phyloP scores from a whole-genome alignment of 768 basidiomycete genomes.

The Symmetrospora coprosmae region DNA sequence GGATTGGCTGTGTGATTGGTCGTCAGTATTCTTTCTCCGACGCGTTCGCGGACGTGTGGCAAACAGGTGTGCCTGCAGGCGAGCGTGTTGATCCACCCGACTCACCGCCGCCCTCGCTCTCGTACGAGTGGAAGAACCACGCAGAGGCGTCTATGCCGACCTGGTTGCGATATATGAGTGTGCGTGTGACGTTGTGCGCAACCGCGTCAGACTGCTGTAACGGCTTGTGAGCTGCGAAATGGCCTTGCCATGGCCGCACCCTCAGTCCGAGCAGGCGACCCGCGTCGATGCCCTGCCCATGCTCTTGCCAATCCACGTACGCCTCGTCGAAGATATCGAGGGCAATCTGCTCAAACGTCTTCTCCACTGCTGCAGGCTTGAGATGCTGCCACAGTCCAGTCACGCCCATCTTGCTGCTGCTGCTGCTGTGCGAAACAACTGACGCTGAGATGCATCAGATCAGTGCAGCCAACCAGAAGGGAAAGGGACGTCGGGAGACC shows the following conservation, averaged over 20 bases:
- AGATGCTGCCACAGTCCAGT: not conserved
- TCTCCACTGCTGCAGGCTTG: not conserved
- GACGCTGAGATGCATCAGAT: too few relatives aligned
- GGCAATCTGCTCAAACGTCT: slow-evolving; percentile 13
- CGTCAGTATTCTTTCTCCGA: not conserved
- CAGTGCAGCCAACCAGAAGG: too few relatives aligned
- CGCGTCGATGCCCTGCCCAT: not conserved
- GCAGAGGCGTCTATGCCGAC: slow-evolving; percentile 17
- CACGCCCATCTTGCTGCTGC: slow-evolving; percentile 1
- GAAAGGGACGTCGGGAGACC: too few relatives aligned
- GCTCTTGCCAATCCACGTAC: not conserved
- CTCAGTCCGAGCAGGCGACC: not conserved
- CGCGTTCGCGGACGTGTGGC: not conserved
- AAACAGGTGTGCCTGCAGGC: not conserved
- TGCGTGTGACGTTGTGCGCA: too few relatives aligned
- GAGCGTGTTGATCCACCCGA: too few relatives aligned
- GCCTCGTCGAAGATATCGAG: slow-evolving; percentile 5
- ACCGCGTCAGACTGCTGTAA: too few relatives aligned
- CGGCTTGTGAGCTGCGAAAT: not conserved
- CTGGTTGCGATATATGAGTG: not conserved
- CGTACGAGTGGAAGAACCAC: slow-evolving; percentile 15
- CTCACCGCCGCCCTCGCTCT: slow-evolving; percentile 14
- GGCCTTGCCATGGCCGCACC: not conserved
- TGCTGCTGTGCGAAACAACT: too few relatives aligned
- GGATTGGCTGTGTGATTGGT: slow-evolving; percentile 12